Percentiles rank a stretch among this genome's conserved stretches.
Evolutionary conservation across 345 rosid species (phyloP).

Genomic region (Gynandropsis gynandra): DNA sequence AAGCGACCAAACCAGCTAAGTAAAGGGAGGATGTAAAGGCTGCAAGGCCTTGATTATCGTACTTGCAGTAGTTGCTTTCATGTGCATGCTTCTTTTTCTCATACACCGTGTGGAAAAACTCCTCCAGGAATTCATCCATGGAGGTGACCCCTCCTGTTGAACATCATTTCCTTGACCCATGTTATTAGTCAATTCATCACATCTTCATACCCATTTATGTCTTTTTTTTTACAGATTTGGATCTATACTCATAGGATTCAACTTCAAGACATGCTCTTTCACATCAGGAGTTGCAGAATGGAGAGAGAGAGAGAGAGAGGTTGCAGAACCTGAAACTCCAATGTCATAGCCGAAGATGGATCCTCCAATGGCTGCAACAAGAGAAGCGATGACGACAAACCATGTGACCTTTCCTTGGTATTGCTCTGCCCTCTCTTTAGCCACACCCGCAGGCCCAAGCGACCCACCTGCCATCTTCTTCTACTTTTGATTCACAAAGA

Average conservation of each 20-base stretch:
- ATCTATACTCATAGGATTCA: no score
- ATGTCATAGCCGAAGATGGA: constrained; percentile 86
- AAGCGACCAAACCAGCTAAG: constrained; percentile 79
- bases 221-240: no score
- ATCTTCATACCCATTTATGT: no score
- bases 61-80: constrained; percentile 94
- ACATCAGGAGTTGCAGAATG: no score
- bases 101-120: constrained; percentile 64
- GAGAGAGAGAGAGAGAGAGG: not conserved
- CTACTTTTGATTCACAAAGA: constrained; percentile 1
- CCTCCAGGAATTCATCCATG: constrained; percentile 65
- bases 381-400: constrained; percentile 59
- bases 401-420: constrained; percentile 72
- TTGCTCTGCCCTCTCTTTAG: constrained; percentile 73
- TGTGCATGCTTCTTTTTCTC: constrained; percentile 58
- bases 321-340: constrained; percentile 67
- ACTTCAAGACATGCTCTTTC: no score
- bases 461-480: constrained; percentile 75
- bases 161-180: constrained; percentile 6
- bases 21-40: constrained; percentile 88
- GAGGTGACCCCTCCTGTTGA: constrained; percentile 83
- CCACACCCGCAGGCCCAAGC: constrained; percentile 62
- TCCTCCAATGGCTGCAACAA: constrained; percentile 81
- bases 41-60: constrained; percentile 64
- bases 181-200: no score